A percentile compares a stretch with the other conserved stretches of the same genome.
These are phyloP conservation scores for Prototheca wickerhamii DNA, from an alignment of 163 green algal species.

Conservation along the genomic window DNA sequence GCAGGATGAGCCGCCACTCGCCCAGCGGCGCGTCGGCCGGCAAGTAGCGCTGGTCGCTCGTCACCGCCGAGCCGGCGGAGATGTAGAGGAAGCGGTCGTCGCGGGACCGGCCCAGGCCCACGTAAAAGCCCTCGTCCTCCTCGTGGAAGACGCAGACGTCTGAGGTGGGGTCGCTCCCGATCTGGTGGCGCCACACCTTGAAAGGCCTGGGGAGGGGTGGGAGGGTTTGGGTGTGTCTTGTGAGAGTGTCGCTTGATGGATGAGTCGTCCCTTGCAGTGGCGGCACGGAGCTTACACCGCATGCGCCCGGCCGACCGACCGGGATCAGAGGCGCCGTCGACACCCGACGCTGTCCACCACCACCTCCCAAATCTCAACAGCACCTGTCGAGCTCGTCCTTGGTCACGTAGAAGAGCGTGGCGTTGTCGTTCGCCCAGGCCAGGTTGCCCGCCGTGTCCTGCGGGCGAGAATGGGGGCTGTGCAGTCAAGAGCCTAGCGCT, in stretches of 20 bases:
- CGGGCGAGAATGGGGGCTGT: background rate
- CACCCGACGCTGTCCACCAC: too few species aligned
- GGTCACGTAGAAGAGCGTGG: conserved; percentile 63
- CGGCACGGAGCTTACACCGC: too few species aligned
- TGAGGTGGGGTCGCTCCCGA: conserved; percentile 28
- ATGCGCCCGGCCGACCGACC: too few species aligned
- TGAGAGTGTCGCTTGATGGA: conserved; percentile 10
- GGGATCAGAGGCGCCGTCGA: too few species aligned
- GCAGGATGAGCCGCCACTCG: conserved; percentile 50
- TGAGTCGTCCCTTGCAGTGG: too few species aligned
- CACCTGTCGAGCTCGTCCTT: conserved; percentile 79
- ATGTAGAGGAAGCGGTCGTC: conserved; percentile 61
- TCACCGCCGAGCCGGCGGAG: conserved; percentile 54
- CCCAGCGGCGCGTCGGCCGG: conserved; percentile 39
- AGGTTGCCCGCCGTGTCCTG: conserved; percentile 58
- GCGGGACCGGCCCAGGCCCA: conserved; percentile 47
- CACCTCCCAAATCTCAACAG: too few species aligned
- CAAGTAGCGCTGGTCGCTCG: conserved; percentile 60
- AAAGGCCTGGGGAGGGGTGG: conserved; percentile 2
- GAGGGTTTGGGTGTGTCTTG: background rate
- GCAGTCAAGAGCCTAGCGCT: too few species aligned
- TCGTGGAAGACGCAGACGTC: conserved; percentile 54
- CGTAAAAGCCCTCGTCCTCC: conserved; percentile 64
- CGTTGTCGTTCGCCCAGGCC: conserved; percentile 76
- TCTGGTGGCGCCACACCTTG: conserved; percentile 44